phyloP scores from a whole-genome alignment of 495 filamentous ascomycete species.

The Podospora sp. region DNA sequence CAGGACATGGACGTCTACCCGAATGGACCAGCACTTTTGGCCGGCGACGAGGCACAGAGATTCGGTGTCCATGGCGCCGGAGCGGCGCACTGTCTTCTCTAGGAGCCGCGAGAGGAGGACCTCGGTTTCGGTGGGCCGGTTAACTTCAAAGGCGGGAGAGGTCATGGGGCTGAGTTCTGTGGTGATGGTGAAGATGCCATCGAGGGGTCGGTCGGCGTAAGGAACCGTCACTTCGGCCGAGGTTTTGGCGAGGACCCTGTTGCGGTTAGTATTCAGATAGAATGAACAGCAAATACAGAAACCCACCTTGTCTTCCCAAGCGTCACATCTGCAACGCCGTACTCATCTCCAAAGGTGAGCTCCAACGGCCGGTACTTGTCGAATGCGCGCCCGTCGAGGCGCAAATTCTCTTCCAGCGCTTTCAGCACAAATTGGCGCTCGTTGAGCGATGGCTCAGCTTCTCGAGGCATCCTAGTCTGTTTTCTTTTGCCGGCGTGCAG shows the following conservation, averaged over 20 bases:
- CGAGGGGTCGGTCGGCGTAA: slow-evolving; percentile 85
- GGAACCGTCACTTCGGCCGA: slow-evolving; percentile 86
- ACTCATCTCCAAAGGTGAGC: slow-evolving; percentile 83
- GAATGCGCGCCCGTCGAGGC: slow-evolving; percentile 78
- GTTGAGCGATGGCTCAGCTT: slow-evolving; percentile 77
- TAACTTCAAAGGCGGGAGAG: slow-evolving; percentile 85
- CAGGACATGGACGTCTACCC: slow-evolving; percentile 86
- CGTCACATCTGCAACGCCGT: slow-evolving; percentile 86
- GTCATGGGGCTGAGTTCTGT: slow-evolving; percentile 92
- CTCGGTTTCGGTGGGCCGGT: slow-evolving; percentile 79
- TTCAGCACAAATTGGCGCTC: slow-evolving; percentile 76
- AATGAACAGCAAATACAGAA: not conserved
- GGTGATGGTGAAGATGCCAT: slow-evolving; percentile 88
- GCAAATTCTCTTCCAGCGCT: slow-evolving; percentile 72
- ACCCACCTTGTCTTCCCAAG: slow-evolving; percentile 86
- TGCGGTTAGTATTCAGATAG: slow-evolving; percentile 16
- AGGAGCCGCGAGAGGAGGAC: slow-evolving; percentile 81
- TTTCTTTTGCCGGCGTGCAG: not conserved
- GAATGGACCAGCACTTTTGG: slow-evolving; percentile 84
- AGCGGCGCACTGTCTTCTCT: slow-evolving; percentile 90
- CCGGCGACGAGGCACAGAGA: slow-evolving; percentile 91
- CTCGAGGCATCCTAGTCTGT: slow-evolving; percentile 72
- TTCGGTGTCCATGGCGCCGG: slow-evolving; percentile 88
- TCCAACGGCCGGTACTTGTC: slow-evolving; percentile 77
- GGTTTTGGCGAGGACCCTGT: slow-evolving; percentile 78